phyloP scores from a whole-genome alignment of 371 early-diverging fungal genomes.

The Mucor plumbeus region DNA sequence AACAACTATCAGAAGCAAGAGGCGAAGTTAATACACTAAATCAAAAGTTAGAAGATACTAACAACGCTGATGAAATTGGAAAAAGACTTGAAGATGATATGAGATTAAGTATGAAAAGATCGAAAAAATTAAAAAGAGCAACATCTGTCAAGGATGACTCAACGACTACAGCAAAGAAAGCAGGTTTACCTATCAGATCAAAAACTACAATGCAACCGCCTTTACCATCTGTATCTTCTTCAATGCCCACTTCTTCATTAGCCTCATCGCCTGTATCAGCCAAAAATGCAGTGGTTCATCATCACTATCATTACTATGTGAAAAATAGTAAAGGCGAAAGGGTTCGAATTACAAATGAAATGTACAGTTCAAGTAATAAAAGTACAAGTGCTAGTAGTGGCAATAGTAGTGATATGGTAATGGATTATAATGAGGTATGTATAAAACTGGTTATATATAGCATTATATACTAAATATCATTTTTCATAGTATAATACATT shows the following conservation, averaged over 20 bases:
- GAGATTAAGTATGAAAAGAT: neutral
- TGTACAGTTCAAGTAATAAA: conserved; percentile 18
- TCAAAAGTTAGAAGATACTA: conserved; percentile 16
- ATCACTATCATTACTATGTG: conserved; percentile 50
- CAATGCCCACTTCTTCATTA: conserved; percentile 24
- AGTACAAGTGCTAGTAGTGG: neutral
- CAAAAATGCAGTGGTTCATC: conserved; percentile 40
- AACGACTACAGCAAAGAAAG: neutral
- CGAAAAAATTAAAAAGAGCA: conserved; percentile 8
- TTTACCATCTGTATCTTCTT: conserved; percentile 21
- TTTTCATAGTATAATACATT: neutral
- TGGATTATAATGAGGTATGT: neutral
- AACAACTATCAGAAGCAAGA: conserved; percentile 42
- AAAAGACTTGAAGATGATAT: conserved; percentile 15
- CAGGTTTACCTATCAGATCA: neutral
- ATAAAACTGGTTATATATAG: neutral
- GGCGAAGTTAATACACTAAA: conserved; percentile 34
- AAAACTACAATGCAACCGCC: conserved; percentile 13
- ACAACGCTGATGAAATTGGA: too few species aligned
- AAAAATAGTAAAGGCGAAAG: conserved; percentile 20
- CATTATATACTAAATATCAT: neutral
- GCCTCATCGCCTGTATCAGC: conserved; percentile 9
- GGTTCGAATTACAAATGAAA: conserved; percentile 22
- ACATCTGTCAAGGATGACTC: conserved; percentile 5
- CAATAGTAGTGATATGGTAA: neutral